Percentiles rank a stretch among this genome's conserved stretches.
Evolutionary conservation across 768 basidiomycete species (phyloP).

Genomic region (Trametes cubensis): DNA sequence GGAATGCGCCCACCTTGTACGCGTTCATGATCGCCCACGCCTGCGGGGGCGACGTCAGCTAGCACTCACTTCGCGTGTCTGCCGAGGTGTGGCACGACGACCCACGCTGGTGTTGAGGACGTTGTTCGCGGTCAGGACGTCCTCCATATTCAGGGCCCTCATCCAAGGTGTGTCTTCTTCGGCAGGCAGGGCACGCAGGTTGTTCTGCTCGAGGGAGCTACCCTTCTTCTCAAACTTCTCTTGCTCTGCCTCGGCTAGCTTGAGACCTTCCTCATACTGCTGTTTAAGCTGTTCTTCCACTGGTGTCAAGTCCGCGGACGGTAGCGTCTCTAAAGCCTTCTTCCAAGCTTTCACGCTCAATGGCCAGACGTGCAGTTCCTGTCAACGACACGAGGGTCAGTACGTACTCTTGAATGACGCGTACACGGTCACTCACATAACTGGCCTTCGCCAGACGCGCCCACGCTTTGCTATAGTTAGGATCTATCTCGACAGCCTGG

Average conservation of each 20-base stretch:
- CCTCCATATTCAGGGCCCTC: slow-evolving; percentile 26
- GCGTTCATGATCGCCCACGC: slow-evolving; percentile 31
- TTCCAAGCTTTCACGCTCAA: slow-evolving; percentile 23
- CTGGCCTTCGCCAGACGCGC: slow-evolving; percentile 26
- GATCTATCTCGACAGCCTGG: slow-evolving; percentile 30
- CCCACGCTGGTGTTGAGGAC: slow-evolving; percentile 19
- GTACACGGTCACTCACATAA: slow-evolving; percentile 17
- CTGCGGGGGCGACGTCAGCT: slow-evolving; percentile 14
- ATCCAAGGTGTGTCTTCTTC: slow-evolving; percentile 27
- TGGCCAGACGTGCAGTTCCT: slow-evolving; percentile 20
- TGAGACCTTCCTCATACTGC: slow-evolving; percentile 27
- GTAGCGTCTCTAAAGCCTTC: slow-evolving; percentile 20
- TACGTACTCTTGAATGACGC: neutral
- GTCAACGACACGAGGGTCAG: neutral
- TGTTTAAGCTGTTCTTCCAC: slow-evolving; percentile 24
- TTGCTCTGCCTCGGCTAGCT: slow-evolving; percentile 12
- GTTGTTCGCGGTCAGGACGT: slow-evolving; percentile 18
- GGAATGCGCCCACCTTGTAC: slow-evolving; percentile 15
- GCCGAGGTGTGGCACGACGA: neutral
- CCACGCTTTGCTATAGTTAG: slow-evolving; percentile 31
- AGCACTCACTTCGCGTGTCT: neutral
- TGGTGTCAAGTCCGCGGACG: slow-evolving; percentile 10
- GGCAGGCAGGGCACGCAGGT: neutral
- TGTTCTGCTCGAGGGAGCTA: neutral
- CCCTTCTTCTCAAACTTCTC: neutral